phyloP scores from a whole-genome alignment of 2,329 filamentous ascomycete species.

The Epicoccum nigrum region DNA sequence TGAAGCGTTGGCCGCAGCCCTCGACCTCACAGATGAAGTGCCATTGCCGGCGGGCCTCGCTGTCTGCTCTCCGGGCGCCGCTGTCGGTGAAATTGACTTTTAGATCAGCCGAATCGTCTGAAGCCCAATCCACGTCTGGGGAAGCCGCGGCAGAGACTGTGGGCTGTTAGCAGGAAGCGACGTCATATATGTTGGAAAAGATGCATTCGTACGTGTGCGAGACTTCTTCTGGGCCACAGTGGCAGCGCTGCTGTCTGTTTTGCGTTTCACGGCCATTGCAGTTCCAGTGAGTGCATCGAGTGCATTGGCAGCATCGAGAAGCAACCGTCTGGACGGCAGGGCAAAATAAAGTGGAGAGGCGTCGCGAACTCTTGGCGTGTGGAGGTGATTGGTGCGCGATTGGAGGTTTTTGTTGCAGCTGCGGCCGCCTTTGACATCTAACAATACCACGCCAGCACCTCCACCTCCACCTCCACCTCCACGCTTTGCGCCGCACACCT shows the following conservation, averaged over 20 bases:
- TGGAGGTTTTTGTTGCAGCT: conserved; percentile 23
- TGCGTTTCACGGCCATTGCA: conserved; percentile 41
- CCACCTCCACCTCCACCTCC: no score
- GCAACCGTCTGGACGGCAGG: conserved; percentile 7
- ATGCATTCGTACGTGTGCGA: conserved; percentile 28
- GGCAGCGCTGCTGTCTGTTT: conserved; percentile 14
- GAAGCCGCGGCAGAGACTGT: conserved; percentile 9
- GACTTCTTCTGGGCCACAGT: conserved; percentile 30
- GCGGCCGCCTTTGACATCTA: conserved; percentile 20
- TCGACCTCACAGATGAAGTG: conserved; percentile 76
- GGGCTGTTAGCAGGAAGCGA: conserved; percentile 1
- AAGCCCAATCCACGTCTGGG: conserved; percentile 24
- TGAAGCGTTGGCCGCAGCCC: conserved; percentile 82
- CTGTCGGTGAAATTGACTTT: conserved; percentile 37
- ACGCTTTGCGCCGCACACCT: conserved; percentile 1
- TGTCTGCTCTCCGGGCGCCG: conserved; percentile 36
- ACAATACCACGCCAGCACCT: conserved; percentile 5
- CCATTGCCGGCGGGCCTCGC: conserved; percentile 66
- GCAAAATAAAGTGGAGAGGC: conserved; percentile 16
- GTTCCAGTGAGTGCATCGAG: conserved; percentile 1
- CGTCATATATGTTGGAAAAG: conserved; percentile 6
- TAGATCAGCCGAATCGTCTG: conserved; percentile 35
- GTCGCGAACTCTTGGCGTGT: conserved; percentile 27
- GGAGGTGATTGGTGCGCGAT: conserved; percentile 23
- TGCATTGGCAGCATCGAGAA: background rate